phyloP scores from a whole-genome alignment of 805 yeast species.

The Kodamaea laetipori region DNA sequence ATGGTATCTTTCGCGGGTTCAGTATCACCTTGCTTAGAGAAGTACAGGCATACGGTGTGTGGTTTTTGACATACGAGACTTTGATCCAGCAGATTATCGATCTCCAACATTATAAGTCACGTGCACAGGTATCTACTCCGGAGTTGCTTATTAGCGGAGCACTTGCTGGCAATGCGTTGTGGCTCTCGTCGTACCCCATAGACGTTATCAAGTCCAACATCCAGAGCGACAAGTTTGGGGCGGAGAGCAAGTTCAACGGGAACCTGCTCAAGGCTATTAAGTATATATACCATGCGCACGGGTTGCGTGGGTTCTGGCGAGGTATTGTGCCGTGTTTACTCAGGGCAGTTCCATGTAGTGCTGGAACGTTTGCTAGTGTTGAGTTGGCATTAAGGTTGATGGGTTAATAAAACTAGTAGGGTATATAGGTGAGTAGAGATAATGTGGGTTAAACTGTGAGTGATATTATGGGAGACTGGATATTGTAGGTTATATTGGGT shows the following conservation, averaged over 20 bases:
- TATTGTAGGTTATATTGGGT: too few species aligned
- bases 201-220: conserved; percentile 52
- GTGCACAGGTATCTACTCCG: conserved; percentile 55
- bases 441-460: too few species aligned
- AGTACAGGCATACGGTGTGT: conserved; percentile 72
- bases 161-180: conserved; percentile 65
- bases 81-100: conserved; percentile 46
- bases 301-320: conserved; percentile 59
- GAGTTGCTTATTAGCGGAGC: conserved; percentile 63
- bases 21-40: conserved; percentile 58
- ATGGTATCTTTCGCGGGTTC: conserved; percentile 59
- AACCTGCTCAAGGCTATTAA: conserved; percentile 35
- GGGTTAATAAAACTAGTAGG: conserved; percentile 35
- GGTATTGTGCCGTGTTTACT: conserved; percentile 61
- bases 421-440: background rate
- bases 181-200: conserved; percentile 58
- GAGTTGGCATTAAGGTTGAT: conserved; percentile 63
- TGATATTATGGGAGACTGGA: too few species aligned
- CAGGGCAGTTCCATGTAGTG: conserved; percentile 66
- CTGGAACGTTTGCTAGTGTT: conserved; percentile 78
- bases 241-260: conserved; percentile 45
- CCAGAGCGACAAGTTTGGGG: conserved; percentile 56
- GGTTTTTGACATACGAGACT: conserved; percentile 68
- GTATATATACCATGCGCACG: conserved; percentile 45
- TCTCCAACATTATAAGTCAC: conserved; percentile 34